Percentiles rank a stretch among this genome's conserved stretches.
phyloP scores from a whole-genome alignment of 164 flowering plant species.

The Tetrastigma voinierianum region DNA sequence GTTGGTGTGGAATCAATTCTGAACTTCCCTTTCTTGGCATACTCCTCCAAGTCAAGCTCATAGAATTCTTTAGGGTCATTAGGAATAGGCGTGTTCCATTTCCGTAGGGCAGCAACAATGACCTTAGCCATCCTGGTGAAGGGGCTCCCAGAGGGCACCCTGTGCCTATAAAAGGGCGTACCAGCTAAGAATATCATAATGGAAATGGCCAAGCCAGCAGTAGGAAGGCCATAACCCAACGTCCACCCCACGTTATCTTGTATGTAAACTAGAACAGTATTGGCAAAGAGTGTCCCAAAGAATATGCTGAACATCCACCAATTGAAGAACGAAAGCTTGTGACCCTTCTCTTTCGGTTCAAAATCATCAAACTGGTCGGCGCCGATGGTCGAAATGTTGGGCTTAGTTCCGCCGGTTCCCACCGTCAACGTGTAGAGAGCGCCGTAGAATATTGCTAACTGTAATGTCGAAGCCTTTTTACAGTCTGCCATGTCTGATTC shows the following conservation, averaged over 20 bases:
- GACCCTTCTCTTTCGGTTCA: constrained; percentile 56
- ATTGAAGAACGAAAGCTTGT: constrained; percentile 76
- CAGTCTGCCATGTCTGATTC: constrained; percentile 27
- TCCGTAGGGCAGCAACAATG: constrained; percentile 57
- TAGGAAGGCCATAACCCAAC: constrained; percentile 65
- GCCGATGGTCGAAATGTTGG: constrained; percentile 77
- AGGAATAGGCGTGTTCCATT: constrained; percentile 43
- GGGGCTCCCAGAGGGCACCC: constrained; percentile 60
- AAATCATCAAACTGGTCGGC: constrained; percentile 81
- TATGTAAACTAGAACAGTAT: constrained; percentile 61
- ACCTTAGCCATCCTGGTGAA: constrained; percentile 61
- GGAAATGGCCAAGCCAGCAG: constrained; percentile 52
- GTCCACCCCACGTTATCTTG: constrained; percentile 85
- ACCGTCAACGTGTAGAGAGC: constrained; percentile 66
- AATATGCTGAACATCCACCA: constrained; percentile 86
- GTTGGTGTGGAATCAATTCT: constrained; percentile 53
- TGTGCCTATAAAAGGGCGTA: constrained; percentile 61
- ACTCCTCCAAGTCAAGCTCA: constrained; percentile 54
- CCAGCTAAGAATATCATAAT: constrained; percentile 52
- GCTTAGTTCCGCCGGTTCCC: constrained; percentile 84
- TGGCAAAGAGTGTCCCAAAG: constrained; percentile 68
- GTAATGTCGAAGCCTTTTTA: constrained; percentile 47
- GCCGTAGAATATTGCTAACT: constrained; percentile 54
- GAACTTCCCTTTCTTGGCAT: constrained; percentile 37
- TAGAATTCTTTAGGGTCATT: constrained; percentile 51